Evolutionary conservation across 805 yeast genomes (phyloP), one percentile per base, ranked within the genome.

Genomic region (Pichia kluyveri): DNA sequence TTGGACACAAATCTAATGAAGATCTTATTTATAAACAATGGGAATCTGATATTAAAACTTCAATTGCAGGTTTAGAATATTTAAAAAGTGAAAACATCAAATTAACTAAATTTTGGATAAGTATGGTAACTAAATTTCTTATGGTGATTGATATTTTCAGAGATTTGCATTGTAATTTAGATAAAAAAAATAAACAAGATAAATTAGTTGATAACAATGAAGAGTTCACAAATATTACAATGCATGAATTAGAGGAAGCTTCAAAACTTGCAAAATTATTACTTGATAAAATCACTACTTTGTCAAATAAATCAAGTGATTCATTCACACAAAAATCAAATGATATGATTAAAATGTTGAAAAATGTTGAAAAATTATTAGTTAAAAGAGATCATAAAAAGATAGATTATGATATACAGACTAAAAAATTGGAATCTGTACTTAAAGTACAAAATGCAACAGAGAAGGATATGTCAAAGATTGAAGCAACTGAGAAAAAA

Each of bases 311-410:
- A 1, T 46, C 56, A 6, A 57, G 61, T 28, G 65, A 65, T 23
- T 55, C 63, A 4, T 59, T 73, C 32, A 57, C 62, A 23, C 51
- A 59, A 1, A 63, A 69, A 50, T 63, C 73, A 27, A 60, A 62
- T 41, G 73, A 67, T 39, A 70, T 76, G 74, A 58, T 59, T 28
- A 56, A 54, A 4, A 62, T 67, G 43, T 54, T 76, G 45, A 63
- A 67, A 36, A 63, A 62, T 10, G 56, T 68, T 1, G 56, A 68
- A 48, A 70, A 70, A 52, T 54, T 75, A 44, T 63, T 77, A 18
- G 68, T 68, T 18, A 72, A 72, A 50, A 60, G 81, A 44, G 66
- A 67, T 49, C 71, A 69, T 47, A 71, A 71, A 59, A 70, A 72
- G 50, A 61, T 60, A 15, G 72, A 71, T 43, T 68, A 62, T 43